Evolutionary conservation across 768 basidiomycete genomes (phyloP).

Genomic region (Amanita jacksonii): DNA sequence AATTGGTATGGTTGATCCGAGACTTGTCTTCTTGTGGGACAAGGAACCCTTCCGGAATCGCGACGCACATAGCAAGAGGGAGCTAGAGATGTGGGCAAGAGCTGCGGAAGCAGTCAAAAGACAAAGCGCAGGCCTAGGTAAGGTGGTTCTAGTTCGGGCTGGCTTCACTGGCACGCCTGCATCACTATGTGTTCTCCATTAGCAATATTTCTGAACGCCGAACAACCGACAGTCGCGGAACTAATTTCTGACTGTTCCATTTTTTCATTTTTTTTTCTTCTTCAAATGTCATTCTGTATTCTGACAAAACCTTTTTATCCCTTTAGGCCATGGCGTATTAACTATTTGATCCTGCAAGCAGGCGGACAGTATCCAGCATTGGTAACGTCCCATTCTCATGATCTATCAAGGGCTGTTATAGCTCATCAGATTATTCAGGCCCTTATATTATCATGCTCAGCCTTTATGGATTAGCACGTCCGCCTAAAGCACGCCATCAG

Average conservation of each 20-base stretch:
- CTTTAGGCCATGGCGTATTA: constrained; percentile 3
- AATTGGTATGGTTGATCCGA: constrained; percentile 18
- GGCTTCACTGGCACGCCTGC: too few relatives aligned
- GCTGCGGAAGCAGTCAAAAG: constrained; percentile 20
- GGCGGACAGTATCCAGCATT: neutral
- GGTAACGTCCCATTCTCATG: too few relatives aligned
- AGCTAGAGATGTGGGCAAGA: constrained; percentile 24
- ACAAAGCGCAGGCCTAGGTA: constrained; percentile 5
- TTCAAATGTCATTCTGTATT: neutral
- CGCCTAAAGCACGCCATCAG: too few relatives aligned
- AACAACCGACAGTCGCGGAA: too few relatives aligned
- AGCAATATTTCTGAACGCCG: too few relatives aligned
- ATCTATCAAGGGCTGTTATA: too few relatives aligned
- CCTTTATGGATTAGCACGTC: too few relatives aligned
- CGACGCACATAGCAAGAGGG: constrained; percentile 26
- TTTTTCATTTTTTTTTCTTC: neutral
- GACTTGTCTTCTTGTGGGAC: constrained; percentile 29
- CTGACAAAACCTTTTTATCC: neutral
- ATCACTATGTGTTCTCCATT: too few relatives aligned
- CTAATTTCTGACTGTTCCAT: too few relatives aligned
- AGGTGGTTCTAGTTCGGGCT: neutral
- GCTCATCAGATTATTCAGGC: too few relatives aligned
- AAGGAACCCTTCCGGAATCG: constrained; percentile 29
- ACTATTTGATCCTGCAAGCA: neutral
- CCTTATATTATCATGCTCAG: neutral